A percentile compares a stretch with the other conserved stretches of the same genome.
phyloP scores from a whole-genome alignment of 768 basidiomycete genomes.

The Pilatotrama ljubarskyi region DNA sequence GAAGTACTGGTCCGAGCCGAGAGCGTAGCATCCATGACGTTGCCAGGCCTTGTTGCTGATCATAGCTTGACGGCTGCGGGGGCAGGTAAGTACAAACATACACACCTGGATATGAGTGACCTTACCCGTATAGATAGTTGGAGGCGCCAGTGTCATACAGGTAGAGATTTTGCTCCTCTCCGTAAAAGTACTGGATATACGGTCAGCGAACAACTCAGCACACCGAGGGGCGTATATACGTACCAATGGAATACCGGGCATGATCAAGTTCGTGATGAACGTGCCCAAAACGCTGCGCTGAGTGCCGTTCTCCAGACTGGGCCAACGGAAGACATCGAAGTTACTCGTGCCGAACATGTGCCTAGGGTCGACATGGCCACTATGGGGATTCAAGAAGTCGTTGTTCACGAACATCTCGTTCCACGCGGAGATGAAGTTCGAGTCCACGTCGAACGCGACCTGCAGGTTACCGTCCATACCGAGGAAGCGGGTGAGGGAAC shows the following conservation, averaged over 20 bases:
- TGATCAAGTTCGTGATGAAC: slow-evolving; percentile 75
- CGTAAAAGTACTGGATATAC: slow-evolving; percentile 68
- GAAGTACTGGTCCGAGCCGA: slow-evolving; percentile 92
- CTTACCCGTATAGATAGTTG: slow-evolving; percentile 89
- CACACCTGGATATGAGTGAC: neutral
- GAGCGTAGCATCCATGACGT: slow-evolving; percentile 87
- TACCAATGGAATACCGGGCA: slow-evolving; percentile 87
- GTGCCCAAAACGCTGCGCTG: slow-evolving; percentile 73
- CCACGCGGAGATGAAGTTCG: slow-evolving; percentile 88
- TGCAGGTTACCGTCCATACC: slow-evolving; percentile 96
- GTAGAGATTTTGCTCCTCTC: slow-evolving; percentile 92
- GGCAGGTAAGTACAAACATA: neutral
- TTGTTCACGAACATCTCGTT: slow-evolving; percentile 88
- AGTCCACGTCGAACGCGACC: slow-evolving; percentile 82
- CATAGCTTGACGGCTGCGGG: slow-evolving; percentile 86
- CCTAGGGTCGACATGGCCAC: slow-evolving; percentile 68
- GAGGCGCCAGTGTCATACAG: slow-evolving; percentile 82
- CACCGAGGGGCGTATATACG: slow-evolving; percentile 16
- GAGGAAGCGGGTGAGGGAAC: slow-evolving; percentile 79
- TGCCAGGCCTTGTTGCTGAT: slow-evolving; percentile 83
- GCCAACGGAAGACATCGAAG: slow-evolving; percentile 95
- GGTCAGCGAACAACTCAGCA: slow-evolving; percentile 6
- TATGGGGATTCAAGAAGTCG: slow-evolving; percentile 78
- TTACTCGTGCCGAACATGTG: slow-evolving; percentile 94
- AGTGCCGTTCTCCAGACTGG: slow-evolving; percentile 81